Conservation (phyloP, 371 early-diverging fungal genomes). For the Encephalitozoon romaleae region DNA sequence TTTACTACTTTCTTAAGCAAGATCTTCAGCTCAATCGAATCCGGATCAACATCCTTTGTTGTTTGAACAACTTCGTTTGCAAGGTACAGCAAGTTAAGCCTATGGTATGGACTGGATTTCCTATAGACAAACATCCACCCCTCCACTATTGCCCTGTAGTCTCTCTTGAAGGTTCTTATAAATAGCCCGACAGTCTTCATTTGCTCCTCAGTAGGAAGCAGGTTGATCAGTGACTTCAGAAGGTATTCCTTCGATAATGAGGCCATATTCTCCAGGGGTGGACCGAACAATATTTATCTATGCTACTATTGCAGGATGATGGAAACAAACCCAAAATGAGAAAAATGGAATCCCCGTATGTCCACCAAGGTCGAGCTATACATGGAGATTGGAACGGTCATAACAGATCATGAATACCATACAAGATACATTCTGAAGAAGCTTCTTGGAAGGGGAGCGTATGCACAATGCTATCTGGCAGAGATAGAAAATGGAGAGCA, state of each 20-base stretch:
- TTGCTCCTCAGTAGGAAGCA: slow-evolving; percentile 27
- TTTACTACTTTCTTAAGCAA: slow-evolving; percentile 16
- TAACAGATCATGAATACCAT: slow-evolving; percentile 41
- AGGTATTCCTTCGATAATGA: slow-evolving; percentile 39
- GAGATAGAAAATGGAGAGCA: slow-evolving; percentile 57
- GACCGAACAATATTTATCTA: background rate
- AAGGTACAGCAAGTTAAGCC: slow-evolving; percentile 43
- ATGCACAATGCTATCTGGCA: slow-evolving; percentile 73
- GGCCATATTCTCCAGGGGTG: background rate
- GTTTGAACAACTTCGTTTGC: slow-evolving; percentile 48
- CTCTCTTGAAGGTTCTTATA: slow-evolving; percentile 41
- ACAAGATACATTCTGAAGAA: slow-evolving; percentile 46
- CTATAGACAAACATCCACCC: slow-evolving; percentile 21
- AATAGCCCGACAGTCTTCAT: slow-evolving; percentile 41
- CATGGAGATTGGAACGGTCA: slow-evolving; percentile 39
- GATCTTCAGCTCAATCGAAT: background rate
- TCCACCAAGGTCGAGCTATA: slow-evolving; percentile 22
- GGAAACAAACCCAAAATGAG: slow-evolving; percentile 6
- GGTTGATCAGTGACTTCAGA: slow-evolving; percentile 12
- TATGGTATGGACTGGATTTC: slow-evolving; percentile 39
- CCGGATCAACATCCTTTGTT: slow-evolving; percentile 12
- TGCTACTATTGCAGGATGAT: background rate
- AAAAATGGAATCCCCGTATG: slow-evolving; percentile 18
- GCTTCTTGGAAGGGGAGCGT: slow-evolving; percentile 69
- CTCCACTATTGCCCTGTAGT: slow-evolving; percentile 38